Evolutionary conservation across 768 basidiomycete species (phyloP).

Genomic region (Xerocomellus amylosporus): DNA sequence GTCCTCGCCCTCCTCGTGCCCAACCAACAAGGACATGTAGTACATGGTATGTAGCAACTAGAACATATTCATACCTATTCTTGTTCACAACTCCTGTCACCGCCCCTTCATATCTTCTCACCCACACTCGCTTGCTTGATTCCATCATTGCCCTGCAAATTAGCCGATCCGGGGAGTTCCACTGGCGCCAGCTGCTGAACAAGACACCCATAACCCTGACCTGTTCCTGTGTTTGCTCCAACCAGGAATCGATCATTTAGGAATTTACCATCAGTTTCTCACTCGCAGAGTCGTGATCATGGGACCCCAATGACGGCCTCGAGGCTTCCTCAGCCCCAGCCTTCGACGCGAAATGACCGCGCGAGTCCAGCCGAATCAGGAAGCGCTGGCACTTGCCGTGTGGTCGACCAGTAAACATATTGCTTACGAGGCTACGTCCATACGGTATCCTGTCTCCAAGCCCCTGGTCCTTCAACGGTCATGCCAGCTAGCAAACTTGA

Average conservation of each 20-base stretch:
- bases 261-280: conserved; percentile 12
- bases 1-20: neutral
- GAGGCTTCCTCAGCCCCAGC: conserved; percentile 24
- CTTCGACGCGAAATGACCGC: conserved; percentile 31
- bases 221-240: conserved; percentile 22
- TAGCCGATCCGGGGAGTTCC: conserved; percentile 23
- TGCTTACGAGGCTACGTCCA: neutral
- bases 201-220: conserved; percentile 21
- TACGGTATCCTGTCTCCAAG: neutral
- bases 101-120: conserved; percentile 4
- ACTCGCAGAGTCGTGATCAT: conserved; percentile 16
- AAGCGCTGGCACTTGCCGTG: conserved; percentile 7
- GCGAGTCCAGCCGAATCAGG: conserved; percentile 17
- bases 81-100: neutral
- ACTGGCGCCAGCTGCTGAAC: neutral
- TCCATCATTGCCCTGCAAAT: conserved; percentile 6
- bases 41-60: neutral
- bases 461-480: neutral
- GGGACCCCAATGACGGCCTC: conserved; percentile 26
- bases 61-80: neutral
- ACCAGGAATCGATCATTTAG: conserved; percentile 8
- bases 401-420: neutral
- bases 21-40: neutral
- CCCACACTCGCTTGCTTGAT: conserved; percentile 2
- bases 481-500: neutral